Evolutionary conservation across 257 asterid genomes (phyloP).

Genomic region (Haberlea rhodopensis): DNA sequence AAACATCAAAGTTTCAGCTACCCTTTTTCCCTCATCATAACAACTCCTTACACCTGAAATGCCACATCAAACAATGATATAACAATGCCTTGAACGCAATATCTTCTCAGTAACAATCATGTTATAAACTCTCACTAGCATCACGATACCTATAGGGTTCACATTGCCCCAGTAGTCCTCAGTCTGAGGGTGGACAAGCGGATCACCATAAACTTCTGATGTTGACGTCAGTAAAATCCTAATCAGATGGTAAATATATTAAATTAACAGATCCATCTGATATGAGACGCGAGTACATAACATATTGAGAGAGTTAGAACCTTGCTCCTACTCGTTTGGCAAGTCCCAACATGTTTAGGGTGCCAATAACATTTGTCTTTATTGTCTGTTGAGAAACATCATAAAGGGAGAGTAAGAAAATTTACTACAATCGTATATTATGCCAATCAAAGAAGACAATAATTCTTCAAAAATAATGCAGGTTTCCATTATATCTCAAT

Average conservation of each 20-base stretch:
- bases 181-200: constrained; percentile 88
- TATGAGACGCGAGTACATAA: too few relatives aligned
- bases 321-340: constrained; percentile 97
- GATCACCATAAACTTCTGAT: constrained; percentile 96
- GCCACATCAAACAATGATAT: constrained; percentile 5
- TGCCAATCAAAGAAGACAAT: background rate
- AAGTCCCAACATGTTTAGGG: constrained; percentile 95
- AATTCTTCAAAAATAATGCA: too few relatives aligned
- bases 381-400: constrained; percentile 57
- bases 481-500: too few relatives aligned
- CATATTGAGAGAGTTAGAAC: too few relatives aligned
- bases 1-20: constrained; percentile 96
- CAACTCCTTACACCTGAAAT: constrained; percentile 85
- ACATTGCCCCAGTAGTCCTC: constrained; percentile 97
- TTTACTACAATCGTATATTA: background rate
- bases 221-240: constrained; percentile 95
- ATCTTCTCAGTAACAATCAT: too few relatives aligned
- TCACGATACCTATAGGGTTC: constrained; percentile 77
- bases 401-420: background rate
- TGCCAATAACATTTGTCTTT: constrained; percentile 94
- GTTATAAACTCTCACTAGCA: too few relatives aligned
- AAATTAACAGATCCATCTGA: constrained; percentile 15
- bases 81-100: background rate
- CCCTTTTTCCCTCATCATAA: constrained; percentile 92
- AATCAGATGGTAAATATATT: constrained; percentile 12